Evolutionary conservation across 192 early-diverging fungal genomes (phyloP).

Genomic region (Rhizophagus prolifer): DNA sequence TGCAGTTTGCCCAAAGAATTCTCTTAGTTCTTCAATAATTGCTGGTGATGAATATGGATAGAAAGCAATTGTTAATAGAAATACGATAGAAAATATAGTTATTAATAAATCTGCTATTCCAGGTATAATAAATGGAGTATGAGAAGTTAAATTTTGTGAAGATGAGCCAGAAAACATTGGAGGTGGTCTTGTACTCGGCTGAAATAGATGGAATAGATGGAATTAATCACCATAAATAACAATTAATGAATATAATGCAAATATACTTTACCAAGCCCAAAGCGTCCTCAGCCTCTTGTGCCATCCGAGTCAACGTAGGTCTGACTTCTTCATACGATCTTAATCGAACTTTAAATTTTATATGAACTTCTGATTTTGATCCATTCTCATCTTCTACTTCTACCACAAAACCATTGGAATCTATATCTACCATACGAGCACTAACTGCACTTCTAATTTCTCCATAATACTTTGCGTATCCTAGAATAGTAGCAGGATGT

Average conservation of each 20-base stretch:
- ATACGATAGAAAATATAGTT: not conserved
- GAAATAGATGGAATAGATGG: conserved; percentile 24
- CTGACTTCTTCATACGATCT: conserved; percentile 42
- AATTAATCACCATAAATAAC: not conserved
- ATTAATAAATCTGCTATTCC: not conserved
- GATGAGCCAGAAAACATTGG: conserved; percentile 37
- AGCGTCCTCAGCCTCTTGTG: conserved; percentile 47
- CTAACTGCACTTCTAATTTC: conserved; percentile 29
- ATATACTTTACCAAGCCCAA: conserved; percentile 38
- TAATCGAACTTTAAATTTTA: conserved; percentile 36
- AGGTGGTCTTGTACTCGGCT: conserved; percentile 39
- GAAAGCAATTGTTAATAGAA: conserved; percentile 16
- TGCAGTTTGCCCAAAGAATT: conserved; percentile 3
- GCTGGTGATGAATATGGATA: conserved; percentile 1
- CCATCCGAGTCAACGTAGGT: conserved; percentile 43
- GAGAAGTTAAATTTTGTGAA: conserved; percentile 30
- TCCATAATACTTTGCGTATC: conserved; percentile 45
- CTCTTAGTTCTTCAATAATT: conserved; percentile 1
- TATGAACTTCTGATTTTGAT: conserved; percentile 26
- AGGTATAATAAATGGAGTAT: conserved; percentile 22
- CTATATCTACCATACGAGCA: conserved; percentile 41
- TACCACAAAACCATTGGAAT: conserved; percentile 36
- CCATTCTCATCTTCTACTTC: conserved; percentile 28
- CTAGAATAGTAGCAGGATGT: conserved; percentile 41
- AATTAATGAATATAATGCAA: not conserved